Evolutionary conservation across 2,329 filamentous ascomycete species (phyloP).

Genomic region (Aureobasidium melanogenum): DNA sequence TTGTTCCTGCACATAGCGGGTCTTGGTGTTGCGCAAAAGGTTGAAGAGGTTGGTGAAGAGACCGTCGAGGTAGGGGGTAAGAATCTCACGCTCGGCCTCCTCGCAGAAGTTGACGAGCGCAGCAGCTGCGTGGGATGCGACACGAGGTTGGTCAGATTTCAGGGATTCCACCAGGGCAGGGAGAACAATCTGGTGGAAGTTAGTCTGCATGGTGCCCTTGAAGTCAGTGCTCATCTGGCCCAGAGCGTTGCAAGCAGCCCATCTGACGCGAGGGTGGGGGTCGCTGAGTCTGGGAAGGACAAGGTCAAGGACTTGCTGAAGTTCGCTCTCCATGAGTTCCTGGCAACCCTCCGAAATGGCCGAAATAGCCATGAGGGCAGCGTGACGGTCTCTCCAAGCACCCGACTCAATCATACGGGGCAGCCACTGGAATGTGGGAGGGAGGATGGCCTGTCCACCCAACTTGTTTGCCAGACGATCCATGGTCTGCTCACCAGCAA

Average conservation of each 20-base stretch:
- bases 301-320: constrained; percentile 86
- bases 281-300: constrained; percentile 90
- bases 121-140: constrained; percentile 95
- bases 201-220: constrained; percentile 93
- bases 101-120: constrained; percentile 98
- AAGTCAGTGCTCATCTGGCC: constrained; percentile 99
- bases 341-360: constrained; percentile 96
- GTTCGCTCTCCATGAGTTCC: constrained; percentile 88
- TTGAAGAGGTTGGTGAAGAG: constrained; percentile 78
- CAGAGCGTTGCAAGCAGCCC: constrained; percentile 96
- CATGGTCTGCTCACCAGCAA: constrained; percentile 97
- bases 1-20: constrained; percentile 90
- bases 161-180: constrained; percentile 89
- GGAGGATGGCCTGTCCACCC: constrained; percentile 83
- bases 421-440: constrained; percentile 92
- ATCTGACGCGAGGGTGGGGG: constrained; percentile 85
- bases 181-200: constrained; percentile 81
- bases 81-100: constrained; percentile 82
- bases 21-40: constrained; percentile 78
- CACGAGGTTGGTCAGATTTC: constrained; percentile 79
- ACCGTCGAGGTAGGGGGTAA: constrained; percentile 89
- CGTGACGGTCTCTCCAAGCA: constrained; percentile 90
- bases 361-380: constrained; percentile 96
- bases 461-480: constrained; percentile 95
- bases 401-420: constrained; percentile 95